A percentile compares a stretch with the other conserved stretches of the same genome.
Evolutionary conservation across 176 grass and related monocot genomes (phyloP).

Genomic region (Phoenix roebelenii): DNA sequence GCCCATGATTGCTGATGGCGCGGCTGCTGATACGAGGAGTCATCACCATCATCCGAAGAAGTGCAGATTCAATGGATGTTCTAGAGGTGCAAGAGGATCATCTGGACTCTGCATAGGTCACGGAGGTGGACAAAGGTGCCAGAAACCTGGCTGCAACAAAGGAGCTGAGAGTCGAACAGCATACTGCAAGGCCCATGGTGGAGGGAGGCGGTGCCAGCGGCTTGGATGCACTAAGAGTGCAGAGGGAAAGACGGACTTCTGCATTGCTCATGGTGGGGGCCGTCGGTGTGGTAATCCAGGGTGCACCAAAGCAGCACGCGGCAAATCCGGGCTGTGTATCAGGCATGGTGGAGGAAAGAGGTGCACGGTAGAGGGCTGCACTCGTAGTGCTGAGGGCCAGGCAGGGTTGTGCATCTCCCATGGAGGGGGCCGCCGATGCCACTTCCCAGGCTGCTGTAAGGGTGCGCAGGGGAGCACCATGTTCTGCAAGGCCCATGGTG

Average conservation of each 20-base stretch:
- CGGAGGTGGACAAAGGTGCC: constrained; percentile 67
- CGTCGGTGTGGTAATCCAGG: constrained; percentile 37
- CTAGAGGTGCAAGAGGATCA: constrained; percentile 52
- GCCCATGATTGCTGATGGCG: constrained; percentile 5
- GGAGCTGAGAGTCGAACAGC: constrained; percentile 57
- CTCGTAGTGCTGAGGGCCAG: constrained; percentile 48
- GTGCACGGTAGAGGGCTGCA: constrained; percentile 43
- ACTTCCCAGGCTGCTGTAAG: constrained; percentile 49
- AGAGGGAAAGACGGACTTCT: constrained; percentile 67
- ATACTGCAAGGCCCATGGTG: constrained; percentile 75
- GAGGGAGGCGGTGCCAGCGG: constrained; percentile 48
- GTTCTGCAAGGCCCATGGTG: constrained; percentile 69
- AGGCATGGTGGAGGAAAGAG: constrained; percentile 75
- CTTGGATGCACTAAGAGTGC: constrained; percentile 79
- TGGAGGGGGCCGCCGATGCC: constrained; percentile 64
- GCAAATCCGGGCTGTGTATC: constrained; percentile 67
- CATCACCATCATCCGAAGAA: constrained; percentile 48
- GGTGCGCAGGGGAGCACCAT: constrained; percentile 71
- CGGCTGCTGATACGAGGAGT: not conserved
- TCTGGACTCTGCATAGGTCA: constrained; percentile 63
- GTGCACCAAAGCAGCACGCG: constrained; percentile 57
- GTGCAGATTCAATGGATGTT: constrained; percentile 71
- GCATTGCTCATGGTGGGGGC: constrained; percentile 71
- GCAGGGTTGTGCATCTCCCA: constrained; percentile 72
- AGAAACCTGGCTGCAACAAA: constrained; percentile 64